Base-by-base conservation (phyloP, 306 rosid species). In the Fragaria vesca region DNA sequence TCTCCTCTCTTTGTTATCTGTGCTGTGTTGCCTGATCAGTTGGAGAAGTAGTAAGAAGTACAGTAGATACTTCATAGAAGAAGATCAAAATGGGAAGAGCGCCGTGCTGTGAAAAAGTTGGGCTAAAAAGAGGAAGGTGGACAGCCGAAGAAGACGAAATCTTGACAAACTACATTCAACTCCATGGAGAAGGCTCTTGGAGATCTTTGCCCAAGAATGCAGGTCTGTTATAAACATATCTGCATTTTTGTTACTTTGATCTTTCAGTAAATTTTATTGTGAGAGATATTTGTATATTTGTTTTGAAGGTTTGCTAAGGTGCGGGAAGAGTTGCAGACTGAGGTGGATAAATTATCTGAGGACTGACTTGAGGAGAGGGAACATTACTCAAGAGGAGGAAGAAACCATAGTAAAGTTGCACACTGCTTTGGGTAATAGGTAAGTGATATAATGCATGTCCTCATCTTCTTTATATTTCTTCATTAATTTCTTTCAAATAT, bases 301-400 rank as follows among this genome's bases (percentile, higher is more conserved):
- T 47, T 58, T 26, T 9, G 34, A 43, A 92, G 97, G 97, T 48
- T 79, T 91, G 88, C 77, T 80, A 12, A 87, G 97, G 86, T 89
- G 93, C 76, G 97, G 97, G 57, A 91, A 91, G 84, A 91, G 98
- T 78, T 91, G 98, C 66, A 90, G 98, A 84, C 83, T 93, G 72
- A 90, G 98, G 78, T 93, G 98, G 98, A 93, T 90, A 8, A 93
- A 93, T 76, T 91, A 91, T 74, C 82, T 93, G 80, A 86, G 98
- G 79, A 83, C 87, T 51, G 94, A 91, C 52, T 88, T 93, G 79
- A 93, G 90, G 96, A 91, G 98, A 85, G 97, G 98, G 16, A 93
- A 90, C 85, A 87, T 93, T 73, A 88, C 91, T 66, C 70, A 89
- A 65, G 85, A 86, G n/a, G 98, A 93, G 76, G 98, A 93, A 83